phyloP scores from a whole-genome alignment of 768 basidiomycete genomes.

The Clathrus columnatus region DNA sequence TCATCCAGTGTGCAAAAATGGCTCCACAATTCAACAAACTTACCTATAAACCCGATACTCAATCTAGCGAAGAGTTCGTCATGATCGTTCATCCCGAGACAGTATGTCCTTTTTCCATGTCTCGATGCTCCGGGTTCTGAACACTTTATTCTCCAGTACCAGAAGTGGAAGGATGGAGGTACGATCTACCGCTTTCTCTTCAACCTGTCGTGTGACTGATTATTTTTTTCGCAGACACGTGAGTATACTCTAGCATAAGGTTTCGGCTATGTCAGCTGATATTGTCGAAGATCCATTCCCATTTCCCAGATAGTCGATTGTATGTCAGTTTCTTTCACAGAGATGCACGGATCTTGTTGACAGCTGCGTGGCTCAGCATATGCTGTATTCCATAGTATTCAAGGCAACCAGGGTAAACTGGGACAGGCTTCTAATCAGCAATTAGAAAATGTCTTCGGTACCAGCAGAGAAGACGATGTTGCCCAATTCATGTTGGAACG shows the following conservation, averaged over 20 bases:
- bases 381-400: constrained; percentile 56
- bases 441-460: constrained; percentile 64
- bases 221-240: constrained; percentile 49
- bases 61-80: constrained; percentile 64
- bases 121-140: neutral
- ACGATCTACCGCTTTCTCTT: constrained; percentile 13
- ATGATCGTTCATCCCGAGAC: constrained; percentile 56
- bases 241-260: constrained; percentile 23
- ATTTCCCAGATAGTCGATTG: constrained; percentile 76
- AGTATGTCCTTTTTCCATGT: constrained; percentile 31
- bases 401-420: constrained; percentile 73
- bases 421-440: constrained; percentile 74
- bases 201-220: constrained; percentile 11
- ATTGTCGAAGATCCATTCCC: constrained; percentile 48
- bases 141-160: neutral
- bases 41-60: constrained; percentile 69
- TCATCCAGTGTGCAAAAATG: constrained; percentile 30
- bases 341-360: too few relatives aligned
- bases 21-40: constrained; percentile 45
- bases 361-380: constrained; percentile 41
- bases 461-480: constrained; percentile 57
- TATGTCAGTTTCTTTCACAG: constrained; percentile 27
- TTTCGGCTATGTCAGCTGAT: neutral
- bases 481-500: constrained; percentile 49
- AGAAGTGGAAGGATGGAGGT: constrained; percentile 9